phyloP scores from a whole-genome alignment of 495 filamentous ascomycete species.

The Daldinia grandis region DNA sequence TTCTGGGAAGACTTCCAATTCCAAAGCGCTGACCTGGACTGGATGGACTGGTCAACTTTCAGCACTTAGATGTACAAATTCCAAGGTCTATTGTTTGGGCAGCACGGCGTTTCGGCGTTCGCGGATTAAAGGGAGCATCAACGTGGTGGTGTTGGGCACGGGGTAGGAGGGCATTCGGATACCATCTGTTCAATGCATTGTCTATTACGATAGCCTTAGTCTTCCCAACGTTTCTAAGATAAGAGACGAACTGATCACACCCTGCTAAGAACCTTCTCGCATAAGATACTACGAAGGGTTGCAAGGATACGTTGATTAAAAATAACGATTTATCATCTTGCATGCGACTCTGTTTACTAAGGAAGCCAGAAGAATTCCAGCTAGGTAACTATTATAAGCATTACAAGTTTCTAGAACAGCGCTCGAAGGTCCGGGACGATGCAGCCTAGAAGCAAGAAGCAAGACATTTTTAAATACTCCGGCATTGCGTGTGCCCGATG shows the following conservation, averaged over 20 bases:
- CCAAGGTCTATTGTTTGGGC: slow-evolving; percentile 6
- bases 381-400: neutral
- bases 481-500: slow-evolving; percentile 23
- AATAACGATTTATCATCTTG: slow-evolving; percentile 16
- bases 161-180: slow-evolving; percentile 15
- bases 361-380: neutral
- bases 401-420: slow-evolving; percentile 33
- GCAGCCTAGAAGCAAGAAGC: slow-evolving; percentile 24
- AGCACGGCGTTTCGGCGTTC: slow-evolving; percentile 32
- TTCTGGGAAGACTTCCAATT: slow-evolving; percentile 48
- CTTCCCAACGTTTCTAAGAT: slow-evolving; percentile 3
- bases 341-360: slow-evolving; percentile 23
- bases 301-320: slow-evolving; percentile 9
- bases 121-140: slow-evolving; percentile 24
- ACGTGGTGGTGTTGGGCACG: slow-evolving; percentile 23
- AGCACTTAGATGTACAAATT: slow-evolving; percentile 33
- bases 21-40: slow-evolving; percentile 45
- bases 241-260: slow-evolving; percentile 16
- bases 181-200: slow-evolving; percentile 28
- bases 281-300: slow-evolving; percentile 25
- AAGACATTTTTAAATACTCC: slow-evolving; percentile 11
- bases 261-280: slow-evolving; percentile 24
- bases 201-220: slow-evolving; percentile 10
- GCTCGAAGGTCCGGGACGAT: slow-evolving; percentile 20
- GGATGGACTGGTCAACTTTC: slow-evolving; percentile 49